phyloP scores from a whole-genome alignment of 1,284 basidiomycete genomes.

The Nidula niveotomentosa region DNA sequence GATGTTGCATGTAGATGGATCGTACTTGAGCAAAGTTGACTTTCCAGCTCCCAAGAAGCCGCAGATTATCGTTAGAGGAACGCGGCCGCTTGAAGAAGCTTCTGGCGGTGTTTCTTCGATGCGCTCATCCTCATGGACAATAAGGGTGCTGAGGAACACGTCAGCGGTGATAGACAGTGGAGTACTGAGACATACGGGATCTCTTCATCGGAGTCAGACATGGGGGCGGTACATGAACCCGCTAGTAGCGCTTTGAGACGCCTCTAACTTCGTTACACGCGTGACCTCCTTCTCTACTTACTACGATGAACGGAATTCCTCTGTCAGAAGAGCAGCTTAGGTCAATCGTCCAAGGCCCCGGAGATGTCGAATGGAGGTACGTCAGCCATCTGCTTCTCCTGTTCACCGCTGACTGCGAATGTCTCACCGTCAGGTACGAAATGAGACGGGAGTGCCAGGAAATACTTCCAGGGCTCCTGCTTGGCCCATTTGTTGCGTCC shows the following conservation, averaged over 20 bases:
- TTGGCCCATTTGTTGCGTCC: slow-evolving; percentile 89
- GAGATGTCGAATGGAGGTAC: slow-evolving; percentile 78
- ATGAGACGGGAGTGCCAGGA: slow-evolving; percentile 94
- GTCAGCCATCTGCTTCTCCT: slow-evolving; percentile 13
- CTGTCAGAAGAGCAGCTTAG: slow-evolving; percentile 54
- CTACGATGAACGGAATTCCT: slow-evolving; percentile 9
- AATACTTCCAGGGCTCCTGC: slow-evolving; percentile 80
- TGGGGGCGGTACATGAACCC: neutral
- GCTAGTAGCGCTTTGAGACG: neutral
- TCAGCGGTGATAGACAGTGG: neutral
- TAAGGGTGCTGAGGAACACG: slow-evolving; percentile 4
- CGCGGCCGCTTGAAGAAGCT: slow-evolving; percentile 32
- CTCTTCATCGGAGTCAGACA: slow-evolving; percentile 44
- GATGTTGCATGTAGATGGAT: slow-evolving; percentile 4
- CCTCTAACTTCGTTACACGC: neutral
- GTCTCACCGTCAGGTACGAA: slow-evolving; percentile 69
- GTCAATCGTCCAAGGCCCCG: slow-evolving; percentile 70
- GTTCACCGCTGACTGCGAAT: too few relatives aligned
- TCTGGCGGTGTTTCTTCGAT: slow-evolving; percentile 3
- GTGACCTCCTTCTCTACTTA: neutral
- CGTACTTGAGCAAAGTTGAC: slow-evolving; percentile 80
- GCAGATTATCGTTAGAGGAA: slow-evolving; percentile 88
- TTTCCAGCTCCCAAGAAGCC: slow-evolving; percentile 93
- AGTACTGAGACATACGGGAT: slow-evolving; percentile 40
- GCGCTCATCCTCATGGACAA: slow-evolving; percentile 23